Base-by-base conservation (phyloP, 768 basidiomycete species). In the Agaricus blazei region DNA sequence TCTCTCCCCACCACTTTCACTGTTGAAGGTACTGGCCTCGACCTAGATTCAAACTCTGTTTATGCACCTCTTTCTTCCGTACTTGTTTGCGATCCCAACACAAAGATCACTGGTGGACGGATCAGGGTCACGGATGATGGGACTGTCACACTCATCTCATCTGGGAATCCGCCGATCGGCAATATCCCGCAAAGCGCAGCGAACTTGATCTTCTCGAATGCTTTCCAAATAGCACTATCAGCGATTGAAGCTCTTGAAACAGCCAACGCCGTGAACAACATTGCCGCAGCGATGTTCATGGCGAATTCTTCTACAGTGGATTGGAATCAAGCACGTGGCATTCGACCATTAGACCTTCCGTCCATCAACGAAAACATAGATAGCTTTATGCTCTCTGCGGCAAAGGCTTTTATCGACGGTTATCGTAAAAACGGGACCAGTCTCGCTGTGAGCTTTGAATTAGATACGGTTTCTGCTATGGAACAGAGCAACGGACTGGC, bases 371-470 rank as follows among this genome's bases (percentile, higher is more conserved):
- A 45, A 47, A 58, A 58, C 14, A 34, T 58, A 19, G 52, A 58
- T 15, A 44, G 11, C 9, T 58, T 52, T 31, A 48, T 58, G 44
- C 36, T 47, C 34, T 58, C 57, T 7, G 57, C 57, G 26, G 51
- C 57, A 9, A 58, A 58, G 26, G 57, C 57, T 15, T 58, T 48
- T 34, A 53, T 45, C 14, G 57, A 58, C 23, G 57, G 51, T 5
- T 54, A 58, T 24, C 49, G 56, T 23, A 56, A 56, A 34, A 38
- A 14, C 31, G 54, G 54, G 12, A 36, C 54, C 7, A 31, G 29
- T 15, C 23, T 41, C 14, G 15, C 24, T 9, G 28, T 42, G n/a
- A 9, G 31, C 41, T 56, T 56, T 27, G 48, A 49, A 11, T 27
- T 34, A 29, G 28, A 11, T 14, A 14, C 47, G 12, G n/a, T 56